These are phyloP conservation scores for Tetrapisispora arboricola DNA, from an alignment of 805 yeast species.

Conservation along the genomic window DNA sequence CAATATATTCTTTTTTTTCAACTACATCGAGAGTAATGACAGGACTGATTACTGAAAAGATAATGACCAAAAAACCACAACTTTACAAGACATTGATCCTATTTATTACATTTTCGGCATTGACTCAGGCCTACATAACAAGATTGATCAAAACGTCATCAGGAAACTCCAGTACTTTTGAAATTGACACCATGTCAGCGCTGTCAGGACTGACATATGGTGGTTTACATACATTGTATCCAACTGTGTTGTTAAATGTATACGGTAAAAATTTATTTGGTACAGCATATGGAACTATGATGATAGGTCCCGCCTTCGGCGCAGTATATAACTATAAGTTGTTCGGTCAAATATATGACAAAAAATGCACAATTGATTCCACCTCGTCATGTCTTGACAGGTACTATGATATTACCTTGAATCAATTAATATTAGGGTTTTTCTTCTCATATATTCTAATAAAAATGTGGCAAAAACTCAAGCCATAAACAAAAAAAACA, in stretches of 20 bases:
- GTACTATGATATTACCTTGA: slow-evolving; percentile 5
- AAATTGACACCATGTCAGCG: slow-evolving; percentile 28
- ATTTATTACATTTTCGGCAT: slow-evolving; percentile 28
- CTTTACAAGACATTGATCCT: slow-evolving; percentile 26
- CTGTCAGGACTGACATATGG: slow-evolving; percentile 70
- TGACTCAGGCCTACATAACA: slow-evolving; percentile 29
- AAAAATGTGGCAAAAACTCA: background rate
- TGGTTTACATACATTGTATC: slow-evolving; percentile 74
- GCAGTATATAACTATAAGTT: slow-evolving; percentile 55
- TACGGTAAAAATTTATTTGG: slow-evolving; percentile 90
- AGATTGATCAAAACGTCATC: slow-evolving; percentile 10
- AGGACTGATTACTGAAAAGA: slow-evolving; percentile 60
- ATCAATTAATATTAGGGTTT: background rate
- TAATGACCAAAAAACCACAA: slow-evolving; percentile 27
- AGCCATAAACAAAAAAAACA: no score
- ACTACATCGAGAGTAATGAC: slow-evolving; percentile 57
- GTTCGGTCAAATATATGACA: slow-evolving; percentile 57
- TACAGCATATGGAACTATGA: slow-evolving; percentile 84
- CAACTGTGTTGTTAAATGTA: slow-evolving; percentile 69
- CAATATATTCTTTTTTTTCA: slow-evolving; percentile 60
- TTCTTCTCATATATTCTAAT: background rate
- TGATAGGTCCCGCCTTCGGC: slow-evolving; percentile 83
- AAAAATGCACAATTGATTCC: slow-evolving; percentile 12
- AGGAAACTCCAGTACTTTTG: slow-evolving; percentile 14
- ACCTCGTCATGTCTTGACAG: slow-evolving; percentile 9